Evolutionary conservation across 179 eudicot genomes (phyloP), one percentile per base, ranked within the genome.

Genomic region (Monotropa hypopitys): DNA sequence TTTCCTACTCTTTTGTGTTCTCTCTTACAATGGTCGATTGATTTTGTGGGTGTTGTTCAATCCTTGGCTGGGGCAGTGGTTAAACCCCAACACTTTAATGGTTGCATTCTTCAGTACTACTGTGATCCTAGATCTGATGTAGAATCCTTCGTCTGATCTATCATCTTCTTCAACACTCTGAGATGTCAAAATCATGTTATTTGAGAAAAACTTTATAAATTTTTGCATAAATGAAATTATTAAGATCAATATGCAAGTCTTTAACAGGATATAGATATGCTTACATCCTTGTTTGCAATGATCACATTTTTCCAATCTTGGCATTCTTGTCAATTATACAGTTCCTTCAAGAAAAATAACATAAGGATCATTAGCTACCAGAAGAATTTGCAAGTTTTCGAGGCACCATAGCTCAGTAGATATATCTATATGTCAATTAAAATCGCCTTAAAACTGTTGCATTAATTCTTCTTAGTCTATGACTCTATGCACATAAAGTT

Each of bases 261-360:
- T 18, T 15, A 4, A 16, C 0, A 11, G 8, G 9, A 54, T 3
- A 40, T 35, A 35, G 20, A 73, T 74, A 74, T 30, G 76, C 97
- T 87, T 83, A 92, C 98, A 73, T 95, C 98, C 75, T 84, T 93
- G 77, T 95, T 95, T 76, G 85, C 84, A 65, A 95, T 93, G 84
- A 93, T 76, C 75, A 93, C 99, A 74, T 90, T 80, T 79, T 89
- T 56, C 99, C 99, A 18, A 93, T 93, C 89, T 83, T 95, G 6
- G 99, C 94, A 77, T 95, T 95, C 91, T 91, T 95, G 92, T 93
- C 98, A 50, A 95, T 93, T 81, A 95, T 95, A 83, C 98, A 93
- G 65, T 89, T 95, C 86, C 98, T 95, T 74, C 77, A 70, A n/a
- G 9, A 66, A 61, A 81, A 77, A 16, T 26, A 4, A 45, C 38